phyloP scores from a whole-genome alignment of 345 rosid species.

The Brassica juncea region DNA sequence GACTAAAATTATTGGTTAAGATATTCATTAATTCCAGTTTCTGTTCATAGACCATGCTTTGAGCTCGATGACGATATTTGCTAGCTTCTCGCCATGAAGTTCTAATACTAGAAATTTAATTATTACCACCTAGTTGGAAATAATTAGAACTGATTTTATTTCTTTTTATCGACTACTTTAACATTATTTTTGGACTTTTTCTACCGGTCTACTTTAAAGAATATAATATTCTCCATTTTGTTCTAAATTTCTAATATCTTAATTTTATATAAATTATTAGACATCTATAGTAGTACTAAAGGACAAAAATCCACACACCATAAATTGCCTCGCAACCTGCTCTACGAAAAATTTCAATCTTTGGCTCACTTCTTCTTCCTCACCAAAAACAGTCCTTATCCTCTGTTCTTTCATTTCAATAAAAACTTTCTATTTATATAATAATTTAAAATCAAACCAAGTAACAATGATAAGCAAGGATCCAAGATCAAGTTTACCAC shows the following conservation, averaged over 20 bases:
- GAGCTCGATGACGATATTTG: conserved; percentile 16
- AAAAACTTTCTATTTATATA: neutral
- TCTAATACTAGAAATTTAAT: neutral
- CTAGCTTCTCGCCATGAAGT: conserved; percentile 24
- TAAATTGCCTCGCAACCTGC: conserved; percentile 55
- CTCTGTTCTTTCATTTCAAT: neutral
- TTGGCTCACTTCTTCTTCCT: conserved; percentile 28
- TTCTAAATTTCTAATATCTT: conserved; percentile 39
- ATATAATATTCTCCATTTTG: conserved; percentile 29
- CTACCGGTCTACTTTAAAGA: conserved; percentile 10
- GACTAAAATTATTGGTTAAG: conserved; percentile 43
- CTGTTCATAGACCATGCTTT: conserved; percentile 36
- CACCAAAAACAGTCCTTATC: neutral
- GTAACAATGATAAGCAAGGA: conserved; percentile 51
- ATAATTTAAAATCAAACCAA: neutral
- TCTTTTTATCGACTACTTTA: conserved; percentile 5
- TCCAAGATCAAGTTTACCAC: conserved; percentile 79
- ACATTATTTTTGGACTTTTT: neutral
- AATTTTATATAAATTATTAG: neutral
- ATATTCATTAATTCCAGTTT: neutral
- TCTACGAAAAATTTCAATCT: conserved; percentile 71
- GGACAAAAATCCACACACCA: conserved; percentile 67
- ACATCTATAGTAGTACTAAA: conserved; percentile 24
- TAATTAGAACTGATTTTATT: conserved; percentile 16
- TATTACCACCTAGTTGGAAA: neutral